Evolutionary conservation across 2,329 filamentous ascomycete species (phyloP).

Genomic region (Paecilomyces formosus): DNA sequence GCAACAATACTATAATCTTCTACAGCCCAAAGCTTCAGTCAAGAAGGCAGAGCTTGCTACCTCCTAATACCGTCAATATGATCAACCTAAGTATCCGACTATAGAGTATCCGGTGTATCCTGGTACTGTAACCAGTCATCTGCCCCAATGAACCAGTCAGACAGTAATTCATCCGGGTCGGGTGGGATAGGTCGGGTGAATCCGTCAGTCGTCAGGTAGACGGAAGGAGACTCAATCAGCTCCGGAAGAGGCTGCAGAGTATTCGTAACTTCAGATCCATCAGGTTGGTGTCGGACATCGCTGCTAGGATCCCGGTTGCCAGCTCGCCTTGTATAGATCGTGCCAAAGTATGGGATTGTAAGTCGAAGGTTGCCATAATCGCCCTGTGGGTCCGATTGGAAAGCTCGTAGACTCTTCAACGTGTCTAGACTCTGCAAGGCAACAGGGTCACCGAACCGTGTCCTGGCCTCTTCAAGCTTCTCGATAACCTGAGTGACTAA

Average conservation of each 20-base stretch:
- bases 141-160: background rate
- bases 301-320: background rate
- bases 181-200: background rate
- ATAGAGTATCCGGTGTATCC: background rate
- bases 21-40: too few species aligned
- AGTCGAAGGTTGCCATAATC: too few species aligned
- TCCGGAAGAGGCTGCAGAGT: background rate
- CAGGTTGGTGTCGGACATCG: background rate
- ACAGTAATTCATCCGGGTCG: background rate
- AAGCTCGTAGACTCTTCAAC: too few species aligned
- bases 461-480: too few species aligned
- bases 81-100: background rate
- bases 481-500: too few species aligned
- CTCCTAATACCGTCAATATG: background rate
- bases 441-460: too few species aligned
- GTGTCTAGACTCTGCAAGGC: too few species aligned
- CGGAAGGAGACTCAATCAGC: background rate
- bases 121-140: background rate
- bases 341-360: too few species aligned
- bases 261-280: background rate
- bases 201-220: background rate
- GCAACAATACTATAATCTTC: too few species aligned
- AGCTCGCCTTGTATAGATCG: too few species aligned
- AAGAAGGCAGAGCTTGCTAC: background rate
- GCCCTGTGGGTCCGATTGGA: too few species aligned